phyloP scores from a whole-genome alignment of 75 land plant genomes.

The Isoetes taiwanensis region DNA sequence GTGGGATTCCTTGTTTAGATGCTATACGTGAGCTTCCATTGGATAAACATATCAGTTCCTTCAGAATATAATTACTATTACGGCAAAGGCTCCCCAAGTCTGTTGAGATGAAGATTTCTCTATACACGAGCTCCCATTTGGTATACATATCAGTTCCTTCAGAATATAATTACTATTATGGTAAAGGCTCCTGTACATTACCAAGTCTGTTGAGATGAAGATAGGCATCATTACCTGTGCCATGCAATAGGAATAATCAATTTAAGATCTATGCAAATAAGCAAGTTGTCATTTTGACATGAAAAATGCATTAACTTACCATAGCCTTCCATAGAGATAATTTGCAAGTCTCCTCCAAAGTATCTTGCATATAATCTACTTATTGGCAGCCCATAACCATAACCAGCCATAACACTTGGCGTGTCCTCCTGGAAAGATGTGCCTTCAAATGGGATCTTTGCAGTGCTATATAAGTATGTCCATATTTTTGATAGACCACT shows the following conservation, averaged over 20 bases:
- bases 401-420: not conserved
- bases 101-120: no score
- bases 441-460: not conserved
- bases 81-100: no score
- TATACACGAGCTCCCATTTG: no score
- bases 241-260: no score
- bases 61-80: no score
- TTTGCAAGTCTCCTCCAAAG: constrained; percentile 5
- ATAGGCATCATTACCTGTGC: not conserved
- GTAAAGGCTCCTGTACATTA: not conserved
- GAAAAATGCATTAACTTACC: not conserved
- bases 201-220: not conserved
- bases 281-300: not conserved
- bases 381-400: constrained; percentile 5
- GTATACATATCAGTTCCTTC: no score
- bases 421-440: not conserved
- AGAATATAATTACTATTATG: no score
- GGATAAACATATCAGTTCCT: no score
- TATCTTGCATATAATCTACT: not conserved
- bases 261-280: no score
- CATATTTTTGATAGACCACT: not conserved
- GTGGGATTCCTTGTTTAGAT: no score
- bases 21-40: no score
- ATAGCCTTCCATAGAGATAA: constrained; percentile 5
- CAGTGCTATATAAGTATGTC: not conserved